Base-by-base conservation (phyloP, 2,329 filamentous ascomycete species). In the Claviceps capensis region DNA sequence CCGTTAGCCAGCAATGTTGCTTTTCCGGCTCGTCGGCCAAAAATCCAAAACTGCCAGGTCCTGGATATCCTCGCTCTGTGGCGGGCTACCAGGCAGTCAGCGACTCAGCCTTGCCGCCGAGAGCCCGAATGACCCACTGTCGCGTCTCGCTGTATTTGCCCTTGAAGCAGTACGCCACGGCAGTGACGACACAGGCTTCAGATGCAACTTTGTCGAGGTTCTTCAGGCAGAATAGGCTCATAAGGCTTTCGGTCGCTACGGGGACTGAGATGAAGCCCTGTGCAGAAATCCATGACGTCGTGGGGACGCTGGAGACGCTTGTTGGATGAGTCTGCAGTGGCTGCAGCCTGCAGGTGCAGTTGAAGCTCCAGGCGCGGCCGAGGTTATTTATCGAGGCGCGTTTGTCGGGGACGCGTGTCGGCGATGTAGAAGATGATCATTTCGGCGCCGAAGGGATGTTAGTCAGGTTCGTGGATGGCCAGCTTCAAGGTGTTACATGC, bases 391-490 rank as follows among this genome's bases (percentile, higher is more conserved):
- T 53, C 42, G n/a, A 61, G 53, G 4, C 71, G 66, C 13, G 56
- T 52, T 4, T 55, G 22, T 26, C 54, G 55, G 34, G 41, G 42
- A 54, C n/a, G 62, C 61, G n/a, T 56, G 14, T 58, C 61, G 58
- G 68, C 61, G 36, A 72, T 67, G 58, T 72, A 73, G 0, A 68
- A 68, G 50, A 73, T 58, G 16, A 68, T 71, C 49, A 73, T 63
- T 59, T 73, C 71, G 54, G 72, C 69, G 34, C 71, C 71, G 0
- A 68, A 63, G 52, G 44, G 54, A 73, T 72, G 52, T 66, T 64
- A 1, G 69, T 64, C 11, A 66, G 59, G 37, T 69, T 69, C 61
- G 52, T 66, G 62, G 52, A 72, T 70, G 3, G 66, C 64, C 40
- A 30, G 26, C 26, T 30, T 30, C 26, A 72, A 61, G 1, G 66